A percentile compares a stretch with the other conserved stretches of the same genome.
phyloP scores from a whole-genome alignment of 176 grass and related monocot species.

The Lolium perenne region DNA sequence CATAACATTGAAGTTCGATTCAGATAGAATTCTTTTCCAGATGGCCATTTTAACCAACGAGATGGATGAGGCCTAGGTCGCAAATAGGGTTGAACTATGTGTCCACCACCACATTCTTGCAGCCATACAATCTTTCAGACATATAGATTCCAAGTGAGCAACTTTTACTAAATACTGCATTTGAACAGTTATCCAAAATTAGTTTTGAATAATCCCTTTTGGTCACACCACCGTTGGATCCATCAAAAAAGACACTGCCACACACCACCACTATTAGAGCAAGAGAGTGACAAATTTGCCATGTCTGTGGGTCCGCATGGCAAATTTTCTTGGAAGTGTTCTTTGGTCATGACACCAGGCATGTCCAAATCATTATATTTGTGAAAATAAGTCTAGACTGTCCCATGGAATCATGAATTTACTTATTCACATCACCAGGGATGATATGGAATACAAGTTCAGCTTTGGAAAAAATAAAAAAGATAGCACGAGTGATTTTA shows the following conservation, averaged over 20 bases:
- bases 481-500: neutral
- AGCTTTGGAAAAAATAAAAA: neutral
- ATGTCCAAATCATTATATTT: neutral
- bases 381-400: neutral
- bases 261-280: neutral
- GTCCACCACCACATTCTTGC: neutral
- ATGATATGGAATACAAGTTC: neutral
- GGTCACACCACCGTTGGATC: neutral
- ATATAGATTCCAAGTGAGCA: neutral
- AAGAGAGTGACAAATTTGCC: neutral
- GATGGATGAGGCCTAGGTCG: neutral
- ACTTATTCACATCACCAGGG: neutral
- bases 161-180: neutral
- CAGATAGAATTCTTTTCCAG: conserved; percentile 8
- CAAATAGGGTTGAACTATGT: neutral
- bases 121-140: neutral
- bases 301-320: neutral
- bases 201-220: neutral
- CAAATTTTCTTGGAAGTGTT: neutral
- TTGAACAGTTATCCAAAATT: neutral
- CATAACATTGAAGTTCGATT: conserved; percentile 13
- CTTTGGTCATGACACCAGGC: neutral
- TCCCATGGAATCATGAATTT: neutral
- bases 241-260: neutral
- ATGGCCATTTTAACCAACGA: neutral